phyloP scores from a whole-genome alignment of 2,329 filamentous ascomycete species.

The Cladosporium sp. region DNA sequence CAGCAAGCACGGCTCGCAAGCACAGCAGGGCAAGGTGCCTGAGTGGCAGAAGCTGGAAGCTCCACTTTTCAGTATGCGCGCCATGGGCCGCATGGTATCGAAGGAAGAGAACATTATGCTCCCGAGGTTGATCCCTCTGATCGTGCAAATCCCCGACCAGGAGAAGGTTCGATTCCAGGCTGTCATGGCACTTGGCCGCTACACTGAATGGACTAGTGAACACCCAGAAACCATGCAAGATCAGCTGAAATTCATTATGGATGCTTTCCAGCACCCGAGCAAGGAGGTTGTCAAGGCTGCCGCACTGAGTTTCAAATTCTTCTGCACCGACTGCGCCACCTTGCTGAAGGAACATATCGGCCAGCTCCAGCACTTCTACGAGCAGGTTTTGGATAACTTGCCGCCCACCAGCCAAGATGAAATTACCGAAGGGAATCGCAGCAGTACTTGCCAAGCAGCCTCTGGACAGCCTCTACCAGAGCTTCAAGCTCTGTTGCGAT shows the following conservation, averaged over 20 bases:
- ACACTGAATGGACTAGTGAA: constrained; percentile 95
- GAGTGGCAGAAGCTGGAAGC: constrained; percentile 97
- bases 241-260: constrained; percentile 94
- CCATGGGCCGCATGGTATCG: constrained; percentile 94
- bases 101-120: constrained; percentile 82
- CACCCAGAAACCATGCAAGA: constrained; percentile 89
- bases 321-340: constrained; percentile 91
- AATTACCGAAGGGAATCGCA: constrained; percentile 87
- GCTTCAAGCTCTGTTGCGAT: constrained; percentile 89
- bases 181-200: constrained; percentile 94
- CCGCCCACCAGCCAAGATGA: constrained; percentile 88
- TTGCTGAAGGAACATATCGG: constrained; percentile 77
- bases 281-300: constrained; percentile 89
- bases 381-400: constrained; percentile 80
- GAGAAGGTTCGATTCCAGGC: constrained; percentile 98
- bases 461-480: constrained; percentile 70
- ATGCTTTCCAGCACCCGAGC: constrained; percentile 82
- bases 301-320: constrained; percentile 92
- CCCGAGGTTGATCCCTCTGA: constrained; percentile 84
- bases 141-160: constrained; percentile 91
- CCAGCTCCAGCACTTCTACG: constrained; percentile 88
- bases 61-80: constrained; percentile 89
- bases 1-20: constrained; percentile 71
- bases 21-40: constrained; percentile 70
- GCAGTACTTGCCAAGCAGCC: constrained; percentile 87